Evolutionary conservation across 2,329 filamentous ascomycete species (phyloP), one percentile per base, ranked within the genome.

Genomic region (Fusarium penzigii): DNA sequence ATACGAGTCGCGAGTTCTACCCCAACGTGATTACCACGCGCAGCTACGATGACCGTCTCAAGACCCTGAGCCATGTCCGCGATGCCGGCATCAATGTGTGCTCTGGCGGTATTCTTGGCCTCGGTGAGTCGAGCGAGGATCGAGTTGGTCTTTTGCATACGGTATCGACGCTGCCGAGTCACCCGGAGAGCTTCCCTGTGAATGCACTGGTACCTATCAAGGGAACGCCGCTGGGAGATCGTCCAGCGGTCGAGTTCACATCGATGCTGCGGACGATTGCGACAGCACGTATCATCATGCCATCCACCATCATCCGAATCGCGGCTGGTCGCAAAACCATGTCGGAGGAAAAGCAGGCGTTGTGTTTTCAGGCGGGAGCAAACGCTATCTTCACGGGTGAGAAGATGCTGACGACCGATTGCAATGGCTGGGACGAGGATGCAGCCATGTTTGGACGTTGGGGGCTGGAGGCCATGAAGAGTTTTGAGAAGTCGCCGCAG

Each of bases 351-450:
- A 88, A 96, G 76, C 92, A 96, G 74, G 86, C 90, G 13, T 70
- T 93, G 59, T 96, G 91, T 72, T 96, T 96, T 75, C 87, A 90
- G 82, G 90, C 91, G 0, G 92, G 92, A 13, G 92, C 92, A 1
- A 96, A 96, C 65, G 92, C 92, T n/a, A 88, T 96, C 34, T 96
- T 96, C 68, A 96, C 92, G 0, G 92, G 92, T 9, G 92, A 96
- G 76, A 96, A 93, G 80, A 96, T 96, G 92, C 71, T 96, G 73
- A 96, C 92, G 5, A 96, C 92, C 0, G 89, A 92, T 51, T 95
- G 90, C 69, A 92, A 90, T 62, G 90, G 90, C 29, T 96, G 90
- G 89, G 90, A 94, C 57, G 89, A 95, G 72, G 92, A 96, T 66
- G 86, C 83, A 57, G 85, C 77, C 40, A 90, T 96, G 85, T 95